Evolutionary conservation across 1,139 yeast genomes (phyloP), one percentile per base, ranked within the genome.

Genomic region (Geotrichum aggregatum): DNA sequence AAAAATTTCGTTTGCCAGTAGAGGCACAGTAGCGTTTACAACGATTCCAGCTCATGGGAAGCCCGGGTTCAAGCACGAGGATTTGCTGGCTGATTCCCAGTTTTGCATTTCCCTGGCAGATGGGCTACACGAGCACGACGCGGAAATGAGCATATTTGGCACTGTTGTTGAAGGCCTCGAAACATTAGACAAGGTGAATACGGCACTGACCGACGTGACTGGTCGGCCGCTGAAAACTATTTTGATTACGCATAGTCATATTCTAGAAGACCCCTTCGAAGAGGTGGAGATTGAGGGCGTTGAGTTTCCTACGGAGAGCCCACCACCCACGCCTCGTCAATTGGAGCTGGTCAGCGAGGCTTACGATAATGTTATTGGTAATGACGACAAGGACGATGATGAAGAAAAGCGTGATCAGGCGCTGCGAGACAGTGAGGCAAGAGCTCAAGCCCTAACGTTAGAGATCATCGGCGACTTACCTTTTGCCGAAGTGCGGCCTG

Each of bases 401-500:
- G 60, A 51, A 2, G 66, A 52, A 49, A 63, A 56, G 16, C 66
- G 60, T 16, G 66, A 56, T n/a, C 63, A 63, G 18, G 58, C 41
- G 6, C 57, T 56, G 7, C 57, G 54, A 42, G 71, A 70, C 8
- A 64, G 68, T 22, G 76, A 73, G 40, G 75, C 80, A 1, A 66
- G 72, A 22, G 69, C 80, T 0, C 78, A 78, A 54, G 86, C 87
- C 3, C 62, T 83, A 38, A 77, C 87, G 0, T 68, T 83, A 48
- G 87, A 83, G 58, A 68, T 83, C 56, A 70, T 83, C 44, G 87
- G 87, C 0, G 88, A 83, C 59, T 59, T 83, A n/a, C 82, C 84
- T 0, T 72, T 72, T 50, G 82, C 84, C 3, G 76, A 76, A 19
- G 77, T 76, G 26, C 74, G 76, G 56, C 89, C 89, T 0, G 76